Percentiles rank a stretch among this genome's conserved stretches.
Evolutionary conservation across 805 yeast species (phyloP).

Genomic region (Kluyveromyces lactis): DNA sequence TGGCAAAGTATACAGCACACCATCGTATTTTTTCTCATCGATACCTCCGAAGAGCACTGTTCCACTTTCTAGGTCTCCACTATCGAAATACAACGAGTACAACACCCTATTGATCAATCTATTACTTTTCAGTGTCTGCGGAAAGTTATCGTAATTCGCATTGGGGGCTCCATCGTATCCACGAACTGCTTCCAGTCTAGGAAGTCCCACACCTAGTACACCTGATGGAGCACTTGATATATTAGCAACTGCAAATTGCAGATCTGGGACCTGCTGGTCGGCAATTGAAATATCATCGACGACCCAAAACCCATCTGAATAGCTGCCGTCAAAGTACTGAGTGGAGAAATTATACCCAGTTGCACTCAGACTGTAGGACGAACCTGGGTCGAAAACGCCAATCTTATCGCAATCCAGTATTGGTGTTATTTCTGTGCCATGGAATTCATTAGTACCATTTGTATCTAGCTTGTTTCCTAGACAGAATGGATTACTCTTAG

Average conservation of each 20-base stretch:
- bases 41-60: constrained; percentile 56
- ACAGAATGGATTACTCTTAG: constrained; percentile 28
- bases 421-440: constrained; percentile 10
- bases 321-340: constrained; percentile 40
- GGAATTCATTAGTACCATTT: constrained; percentile 7
- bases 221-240: constrained; percentile 49
- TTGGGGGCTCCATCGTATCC: constrained; percentile 19
- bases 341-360: constrained; percentile 28
- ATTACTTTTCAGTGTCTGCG: constrained; percentile 42
- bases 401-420: constrained; percentile 16
- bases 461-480: not conserved
- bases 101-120: constrained; percentile 44
- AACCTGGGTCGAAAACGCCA: constrained; percentile 12
- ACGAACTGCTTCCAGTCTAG: constrained; percentile 47
- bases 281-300: constrained; percentile 48
- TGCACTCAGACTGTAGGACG: constrained; percentile 12
- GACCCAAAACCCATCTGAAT: constrained; percentile 52
- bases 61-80: constrained; percentile 33
- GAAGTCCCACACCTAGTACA: constrained; percentile 60
- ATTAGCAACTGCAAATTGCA: constrained; percentile 64
- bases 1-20: constrained; percentile 40
- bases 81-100: constrained; percentile 51
- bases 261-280: constrained; percentile 35
- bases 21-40: constrained; percentile 47
- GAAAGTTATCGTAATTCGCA: constrained; percentile 49